Conservation (phyloP, 768 basidiomycete species). For the Russula vinacea region DNA sequence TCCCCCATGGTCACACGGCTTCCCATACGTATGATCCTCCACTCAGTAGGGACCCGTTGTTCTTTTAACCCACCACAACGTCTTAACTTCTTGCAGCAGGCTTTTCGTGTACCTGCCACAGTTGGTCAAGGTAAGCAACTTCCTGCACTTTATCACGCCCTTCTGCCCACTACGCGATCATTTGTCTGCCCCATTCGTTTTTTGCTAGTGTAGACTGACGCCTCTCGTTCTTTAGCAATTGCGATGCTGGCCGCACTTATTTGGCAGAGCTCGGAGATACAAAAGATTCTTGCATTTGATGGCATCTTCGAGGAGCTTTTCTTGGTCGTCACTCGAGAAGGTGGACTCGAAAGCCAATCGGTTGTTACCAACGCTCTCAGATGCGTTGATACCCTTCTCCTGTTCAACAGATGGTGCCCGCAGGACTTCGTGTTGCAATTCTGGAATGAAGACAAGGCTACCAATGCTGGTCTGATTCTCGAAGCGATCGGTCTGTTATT, state of each 20-base stretch:
- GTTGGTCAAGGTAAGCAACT: slow-evolving; percentile 77
- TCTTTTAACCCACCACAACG: too few species aligned
- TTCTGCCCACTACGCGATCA: neutral
- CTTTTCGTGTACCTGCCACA: too few species aligned
- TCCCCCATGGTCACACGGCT: too few species aligned
- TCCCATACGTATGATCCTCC: too few species aligned
- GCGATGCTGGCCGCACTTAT: slow-evolving; percentile 77
- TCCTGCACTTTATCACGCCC: neutral
- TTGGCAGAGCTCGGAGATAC: slow-evolving; percentile 86
- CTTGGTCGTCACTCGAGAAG: slow-evolving; percentile 80
- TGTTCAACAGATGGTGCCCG: slow-evolving; percentile 79
- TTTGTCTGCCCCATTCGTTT: neutral
- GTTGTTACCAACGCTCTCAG: slow-evolving; percentile 82
- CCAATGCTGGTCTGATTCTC: slow-evolving; percentile 75
- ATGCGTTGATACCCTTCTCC: slow-evolving; percentile 80
- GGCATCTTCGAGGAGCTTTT: slow-evolving; percentile 96
- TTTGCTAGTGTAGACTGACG: slow-evolving; percentile 9
- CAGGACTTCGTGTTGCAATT: slow-evolving; percentile 94
- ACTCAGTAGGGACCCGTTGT: too few species aligned
- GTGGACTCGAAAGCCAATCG: slow-evolving; percentile 87
- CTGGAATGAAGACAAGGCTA: slow-evolving; percentile 90
- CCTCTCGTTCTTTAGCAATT: slow-evolving; percentile 62
- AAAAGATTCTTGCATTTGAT: slow-evolving; percentile 95
- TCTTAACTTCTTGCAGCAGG: too few species aligned
- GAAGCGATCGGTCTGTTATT: slow-evolving; percentile 85